Evolutionary conservation across 2,329 filamentous ascomycete species (phyloP).

Genomic region (Ceratocystis colombiana): DNA sequence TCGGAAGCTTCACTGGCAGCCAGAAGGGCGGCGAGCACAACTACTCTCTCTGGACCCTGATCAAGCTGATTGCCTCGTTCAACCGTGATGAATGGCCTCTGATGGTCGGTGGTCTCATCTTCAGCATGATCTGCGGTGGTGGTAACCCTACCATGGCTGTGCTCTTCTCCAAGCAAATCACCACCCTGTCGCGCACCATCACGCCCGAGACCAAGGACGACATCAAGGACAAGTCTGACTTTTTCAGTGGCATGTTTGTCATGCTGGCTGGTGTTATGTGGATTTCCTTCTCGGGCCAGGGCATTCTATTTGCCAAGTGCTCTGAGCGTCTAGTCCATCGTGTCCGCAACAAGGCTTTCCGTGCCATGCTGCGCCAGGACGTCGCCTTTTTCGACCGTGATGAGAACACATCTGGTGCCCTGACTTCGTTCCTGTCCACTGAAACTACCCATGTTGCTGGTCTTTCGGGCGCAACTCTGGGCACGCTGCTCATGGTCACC

Average conservation of each 20-base stretch:
- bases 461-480: constrained; percentile 76
- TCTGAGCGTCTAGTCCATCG: constrained; percentile 79
- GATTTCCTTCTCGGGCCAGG: constrained; percentile 57
- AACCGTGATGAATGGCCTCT: constrained; percentile 61
- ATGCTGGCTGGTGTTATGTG: constrained; percentile 70
- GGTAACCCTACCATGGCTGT: constrained; percentile 65
- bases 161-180: constrained; percentile 83
- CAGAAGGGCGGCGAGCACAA: constrained; percentile 40
- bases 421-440: constrained; percentile 81
- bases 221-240: constrained; percentile 62
- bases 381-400: constrained; percentile 84
- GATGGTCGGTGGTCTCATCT: constrained; percentile 65
- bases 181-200: constrained; percentile 49
- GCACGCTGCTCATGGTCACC: constrained; percentile 68
- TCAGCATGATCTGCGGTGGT: constrained; percentile 65
- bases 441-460: constrained; percentile 84
- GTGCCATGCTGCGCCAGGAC: constrained; percentile 82
- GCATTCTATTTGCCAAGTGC: constrained; percentile 68
- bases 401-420: constrained; percentile 76
- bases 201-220: constrained; percentile 42
- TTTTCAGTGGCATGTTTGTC: constrained; percentile 82
- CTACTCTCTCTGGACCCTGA: constrained; percentile 63
- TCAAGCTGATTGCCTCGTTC: constrained; percentile 71
- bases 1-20: constrained; percentile 39
- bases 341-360: constrained; percentile 72